Evolutionary conservation across 768 basidiomycete species (phyloP), one percentile per base, ranked within the genome.

Genomic region (Roridomyces roridus): DNA sequence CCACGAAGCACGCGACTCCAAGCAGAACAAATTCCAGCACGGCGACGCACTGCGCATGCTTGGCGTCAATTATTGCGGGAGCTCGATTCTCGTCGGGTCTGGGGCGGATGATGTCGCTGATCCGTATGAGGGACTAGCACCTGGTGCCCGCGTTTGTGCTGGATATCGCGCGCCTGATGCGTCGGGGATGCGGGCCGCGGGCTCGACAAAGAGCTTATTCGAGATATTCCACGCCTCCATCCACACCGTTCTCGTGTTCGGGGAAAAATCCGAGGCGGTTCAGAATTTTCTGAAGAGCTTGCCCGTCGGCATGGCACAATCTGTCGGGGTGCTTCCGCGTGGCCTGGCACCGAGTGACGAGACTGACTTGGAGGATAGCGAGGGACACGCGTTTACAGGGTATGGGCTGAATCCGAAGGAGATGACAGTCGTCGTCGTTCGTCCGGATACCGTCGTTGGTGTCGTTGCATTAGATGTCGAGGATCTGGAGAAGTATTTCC

Each of bases 241-340:
- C 18, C 76, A 77, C 47, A 71, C 73, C 1, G 59, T 68, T 0
- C 54, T 76, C 5, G 43, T 77, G 11, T 75, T 75, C 46, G 41
- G 65, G 2, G 26, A 54, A 0, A 47, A 45, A 5, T 24, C 54
- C 12, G 40, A 48, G 3, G 21, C 23, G 7, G n/a, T n/a, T n/a
- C n/a, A n/a, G 14, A 6, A 12, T 18, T 28, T 31, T 12, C 39
- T 55, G 1, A 28, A 2, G 24, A 8, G 23, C 12, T 7, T 28
- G 6, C 46, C 54, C 2, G 21, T 1, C 20, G 31, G 46, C 17
- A 15, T 25, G 17, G 35, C 43, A 23, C 44, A 26, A 17, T 23
- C 9, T 46, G 46, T 37, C 2, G 15, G 6, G 23, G 24, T 12
- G 12, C 15, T 21, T 20, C 6, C 34, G 7, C 20, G 36, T 6